Conservation (phyloP, 2,329 filamentous ascomycete species). For the Venturia aucupariae region DNA sequence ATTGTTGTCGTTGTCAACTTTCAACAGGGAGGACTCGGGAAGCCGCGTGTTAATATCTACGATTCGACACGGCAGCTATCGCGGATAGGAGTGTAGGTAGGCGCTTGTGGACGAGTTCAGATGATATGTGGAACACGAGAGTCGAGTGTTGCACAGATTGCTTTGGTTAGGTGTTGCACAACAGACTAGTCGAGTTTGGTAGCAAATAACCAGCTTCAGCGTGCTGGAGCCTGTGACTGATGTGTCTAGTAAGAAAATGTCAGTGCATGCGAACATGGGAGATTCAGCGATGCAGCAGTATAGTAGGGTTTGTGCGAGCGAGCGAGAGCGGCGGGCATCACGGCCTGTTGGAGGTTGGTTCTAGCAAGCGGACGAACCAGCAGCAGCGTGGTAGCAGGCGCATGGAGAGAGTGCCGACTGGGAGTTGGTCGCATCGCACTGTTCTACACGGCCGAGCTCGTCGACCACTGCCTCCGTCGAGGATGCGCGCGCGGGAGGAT, state of each 20-base stretch:
- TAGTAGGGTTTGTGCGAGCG: conserved; percentile 6
- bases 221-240: conserved; percentile 7
- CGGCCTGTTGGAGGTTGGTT: neutral
- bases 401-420: neutral
- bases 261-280: neutral
- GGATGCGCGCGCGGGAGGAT: neutral
- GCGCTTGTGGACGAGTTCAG: conserved; percentile 7
- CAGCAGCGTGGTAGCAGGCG: conserved; percentile 6
- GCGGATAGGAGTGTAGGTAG: neutral
- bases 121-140: conserved; percentile 3
- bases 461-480: neutral
- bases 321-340: neutral
- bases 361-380: conserved; percentile 3
- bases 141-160: conserved; percentile 8
- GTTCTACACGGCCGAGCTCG: neutral
- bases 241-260: neutral
- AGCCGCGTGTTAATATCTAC: conserved; percentile 1
- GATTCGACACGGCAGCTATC: neutral
- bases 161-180: conserved; percentile 9
- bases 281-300: neutral
- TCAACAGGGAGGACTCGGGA: conserved; percentile 5
- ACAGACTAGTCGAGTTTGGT: conserved; percentile 1
- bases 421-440: neutral
- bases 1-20: neutral
- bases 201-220: conserved; percentile 4